Evolutionary conservation across 805 yeast species (phyloP), one percentile per base, ranked within the genome.

Genomic region (Ogataea parapolymorpha): DNA sequence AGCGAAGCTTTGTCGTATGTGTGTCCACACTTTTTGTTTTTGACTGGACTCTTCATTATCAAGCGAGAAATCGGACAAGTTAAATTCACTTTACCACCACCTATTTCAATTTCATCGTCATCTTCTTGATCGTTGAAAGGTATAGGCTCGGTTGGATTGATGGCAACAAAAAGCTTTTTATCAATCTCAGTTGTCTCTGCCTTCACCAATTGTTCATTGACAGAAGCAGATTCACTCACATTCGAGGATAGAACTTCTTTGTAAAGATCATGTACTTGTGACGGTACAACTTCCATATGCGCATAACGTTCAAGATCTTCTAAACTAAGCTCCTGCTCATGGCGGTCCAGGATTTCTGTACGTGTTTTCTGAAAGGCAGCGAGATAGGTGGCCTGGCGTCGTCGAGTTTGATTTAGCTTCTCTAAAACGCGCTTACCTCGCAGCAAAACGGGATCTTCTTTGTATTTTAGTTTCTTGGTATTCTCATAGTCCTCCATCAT

Each of bases 41-140:
- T 71, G 51, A 75, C 66, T 0, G 95, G 93, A 3, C 62, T 62
- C 16, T 59, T 65, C 58, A 75, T 82, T 31, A 66, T 58, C 38
- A 70, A 66, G 43, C 74, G 55, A 0, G 89, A 76, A 11, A 85
- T 67, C 0, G 91, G 91, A 56, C 90, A 88, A 18, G 67, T 71
- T 42, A 85, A 56, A 34, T 80, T 78, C n/a, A 85, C 66, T 26
- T 65, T 74, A 27, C 93, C 93, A 41, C 93, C 95, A 8, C 76
- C 78, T 5, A 85, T 72, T 30, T 71, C 75, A 24, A 85, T 33
- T 16, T 82, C 91, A 16, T 80, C 86, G 11, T 70, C 79, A 10
- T 54, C 61, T 1, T 56, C 62, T 6, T 61, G 48, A 5, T 47
- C 56, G 9, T 41, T 44, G 26, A 65, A 70, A 0, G 87, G 86